Evolutionary conservation across 2,329 filamentous ascomycete genomes (phyloP), one percentile per base, ranked within the genome.

Genomic region (Corynespora cassiicola): DNA sequence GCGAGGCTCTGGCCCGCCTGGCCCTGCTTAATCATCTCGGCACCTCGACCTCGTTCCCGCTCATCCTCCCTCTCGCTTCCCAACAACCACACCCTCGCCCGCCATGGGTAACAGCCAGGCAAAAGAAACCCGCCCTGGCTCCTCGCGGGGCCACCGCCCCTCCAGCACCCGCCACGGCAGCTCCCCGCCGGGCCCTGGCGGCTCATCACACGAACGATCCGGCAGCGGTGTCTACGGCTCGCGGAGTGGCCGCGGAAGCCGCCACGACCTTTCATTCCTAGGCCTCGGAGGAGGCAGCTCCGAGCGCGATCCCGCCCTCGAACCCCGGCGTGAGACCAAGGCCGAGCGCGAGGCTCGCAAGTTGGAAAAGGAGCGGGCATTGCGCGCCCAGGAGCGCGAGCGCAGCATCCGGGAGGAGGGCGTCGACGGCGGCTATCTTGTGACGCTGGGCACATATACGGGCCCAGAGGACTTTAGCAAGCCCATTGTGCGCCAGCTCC

Each of bases 391-490:
- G 66, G 94, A 99, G 66, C 82, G 94, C 31, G 91, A 96, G 68
- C 81, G 87, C 51, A 99, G 94, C 62, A 84, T 97, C 73, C 84
- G 78, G 49, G 91, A 96, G 57, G 94, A 99, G 65, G 84, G 91
- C 66, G 87, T 97, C 3, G 94, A 99, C 68, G 94, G 94, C 14
- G 94, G 94, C 15, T 99, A 86, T 71, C 74, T 99, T 31, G 94
- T 99, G 20, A 99, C 94, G 0, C 82, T 96, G 63, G 94, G 94
- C 22, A 88, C 91, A 32, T 99, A 99, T 63, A 92, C 89, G 15
- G 91, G 92, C 0, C 75, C 84, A 1, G 94, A 99, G 70, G 94
- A 99, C 70, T 99, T 92, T 66, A 95, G 83, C 75, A 97, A 97
- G 69, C 74, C 81, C 12, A 76, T 89, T 31, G 92, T 97, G 39